Percentiles rank a stretch among this genome's conserved stretches.
These are phyloP conservation scores for Sarocladium kiliense DNA, from an alignment of 2,329 filamentous ascomycete species.

Conservation along the genomic window DNA sequence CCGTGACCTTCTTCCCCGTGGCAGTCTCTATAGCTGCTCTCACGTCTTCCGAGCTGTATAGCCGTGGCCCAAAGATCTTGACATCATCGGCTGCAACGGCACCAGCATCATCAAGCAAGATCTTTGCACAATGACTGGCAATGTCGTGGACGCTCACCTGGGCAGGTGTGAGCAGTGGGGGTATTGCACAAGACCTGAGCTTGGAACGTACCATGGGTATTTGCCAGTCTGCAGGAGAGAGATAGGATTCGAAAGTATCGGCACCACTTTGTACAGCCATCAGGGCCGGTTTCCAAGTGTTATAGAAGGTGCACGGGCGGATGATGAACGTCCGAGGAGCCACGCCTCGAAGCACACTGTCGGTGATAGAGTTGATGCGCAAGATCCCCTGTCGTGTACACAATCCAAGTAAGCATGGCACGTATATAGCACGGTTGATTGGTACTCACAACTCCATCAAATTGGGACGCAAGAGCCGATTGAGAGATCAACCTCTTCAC, in stretches of 20 bases:
- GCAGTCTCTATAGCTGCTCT: slow-evolving; percentile 21
- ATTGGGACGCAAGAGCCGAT: slow-evolving; percentile 24
- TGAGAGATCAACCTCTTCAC: slow-evolving; percentile 20
- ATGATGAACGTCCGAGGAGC: slow-evolving; percentile 19
- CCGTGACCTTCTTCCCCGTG: slow-evolving; percentile 19
- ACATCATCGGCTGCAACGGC: slow-evolving; percentile 15
- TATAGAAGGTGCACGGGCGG: slow-evolving; percentile 15
- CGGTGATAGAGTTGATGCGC: slow-evolving; percentile 18
- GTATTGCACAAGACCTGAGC: neutral
- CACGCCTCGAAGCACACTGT: slow-evolving; percentile 15
- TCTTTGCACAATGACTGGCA: slow-evolving; percentile 18
- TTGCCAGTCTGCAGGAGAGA: slow-evolving; percentile 23
- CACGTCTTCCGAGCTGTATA: slow-evolving; percentile 23
- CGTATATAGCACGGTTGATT: neutral
- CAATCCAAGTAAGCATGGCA: neutral
- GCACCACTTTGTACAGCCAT: slow-evolving; percentile 3
- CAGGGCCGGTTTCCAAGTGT: slow-evolving; percentile 15
- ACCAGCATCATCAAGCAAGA: slow-evolving; percentile 14
- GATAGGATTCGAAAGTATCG: slow-evolving; percentile 18
- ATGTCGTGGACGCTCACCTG: slow-evolving; percentile 27
- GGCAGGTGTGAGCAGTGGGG: neutral
- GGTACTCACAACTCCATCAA: slow-evolving; percentile 23
- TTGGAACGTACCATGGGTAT: slow-evolving; percentile 24
- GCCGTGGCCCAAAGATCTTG: slow-evolving; percentile 22
- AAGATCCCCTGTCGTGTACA: slow-evolving; percentile 21